Evolutionary conservation across 805 yeast species (phyloP).

Genomic region (Ogataea nonfermentans): DNA sequence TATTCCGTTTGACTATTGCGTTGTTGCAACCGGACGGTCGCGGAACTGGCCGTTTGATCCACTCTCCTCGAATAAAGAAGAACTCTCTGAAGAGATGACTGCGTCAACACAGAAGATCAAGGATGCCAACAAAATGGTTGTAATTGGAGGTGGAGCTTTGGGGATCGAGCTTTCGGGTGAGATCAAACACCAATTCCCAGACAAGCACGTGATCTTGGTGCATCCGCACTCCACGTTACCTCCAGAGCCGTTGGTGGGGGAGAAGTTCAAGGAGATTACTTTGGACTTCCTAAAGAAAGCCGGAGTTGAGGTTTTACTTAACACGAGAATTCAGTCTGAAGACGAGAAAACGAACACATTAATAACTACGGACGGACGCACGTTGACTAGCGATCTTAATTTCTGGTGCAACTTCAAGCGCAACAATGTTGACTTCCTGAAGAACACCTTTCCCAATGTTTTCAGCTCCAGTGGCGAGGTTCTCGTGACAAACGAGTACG

Average conservation of each 20-base stretch:
- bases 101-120: conserved; percentile 33
- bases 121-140: conserved; percentile 38
- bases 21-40: conserved; percentile 49
- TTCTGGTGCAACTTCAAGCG: conserved; percentile 17
- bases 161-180: conserved; percentile 54
- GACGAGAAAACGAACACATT: conserved; percentile 1
- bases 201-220: conserved; percentile 37
- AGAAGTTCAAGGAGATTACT: conserved; percentile 9
- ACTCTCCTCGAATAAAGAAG: conserved; percentile 37
- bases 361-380: conserved; percentile 10
- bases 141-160: conserved; percentile 53
- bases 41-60: conserved; percentile 57
- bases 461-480: conserved; percentile 14
- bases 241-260: conserved; percentile 28
- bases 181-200: conserved; percentile 38
- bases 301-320: conserved; percentile 12
- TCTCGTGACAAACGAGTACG: conserved; percentile 10
- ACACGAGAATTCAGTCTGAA: conserved; percentile 14
- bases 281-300: conserved; percentile 4
- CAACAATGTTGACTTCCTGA: conserved; percentile 14
- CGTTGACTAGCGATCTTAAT: conserved; percentile 10
- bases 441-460: conserved; percentile 6
- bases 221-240: conserved; percentile 45
- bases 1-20: conserved; percentile 44
- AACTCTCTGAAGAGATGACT: conserved; percentile 43